Conservation (phyloP, 2,329 filamentous ascomycete genomes). For the Fusarium sarcochroum region DNA sequence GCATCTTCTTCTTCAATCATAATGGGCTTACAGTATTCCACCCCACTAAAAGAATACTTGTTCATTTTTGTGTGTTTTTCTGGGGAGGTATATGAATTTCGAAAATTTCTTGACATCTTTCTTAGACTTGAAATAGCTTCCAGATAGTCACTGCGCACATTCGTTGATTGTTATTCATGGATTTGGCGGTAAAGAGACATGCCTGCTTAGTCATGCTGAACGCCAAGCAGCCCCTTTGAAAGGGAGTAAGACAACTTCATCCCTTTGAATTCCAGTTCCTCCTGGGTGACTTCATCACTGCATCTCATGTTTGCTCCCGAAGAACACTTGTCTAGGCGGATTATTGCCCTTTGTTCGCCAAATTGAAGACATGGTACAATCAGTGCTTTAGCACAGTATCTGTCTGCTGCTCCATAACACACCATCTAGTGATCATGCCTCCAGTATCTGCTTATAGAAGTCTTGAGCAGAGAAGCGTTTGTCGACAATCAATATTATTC, state of each 20-base stretch:
- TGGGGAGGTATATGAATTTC: no score
- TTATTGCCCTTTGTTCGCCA: slow-evolving; percentile 2
- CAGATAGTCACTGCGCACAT: neutral
- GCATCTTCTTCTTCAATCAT: no score
- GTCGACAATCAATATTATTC: neutral
- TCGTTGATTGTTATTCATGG: neutral
- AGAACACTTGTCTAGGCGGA: neutral
- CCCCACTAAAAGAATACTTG: no score
- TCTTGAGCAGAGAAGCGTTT: slow-evolving; percentile 20
- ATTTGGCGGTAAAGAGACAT: neutral
- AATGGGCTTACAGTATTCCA: no score
- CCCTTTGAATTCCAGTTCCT: slow-evolving; percentile 47
- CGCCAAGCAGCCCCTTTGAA: slow-evolving; percentile 34
- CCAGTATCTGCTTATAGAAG: slow-evolving; percentile 7
- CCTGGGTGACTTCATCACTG: slow-evolving; percentile 31
- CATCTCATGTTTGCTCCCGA: slow-evolving; percentile 9
- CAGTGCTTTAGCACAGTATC: neutral
- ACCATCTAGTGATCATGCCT: neutral
- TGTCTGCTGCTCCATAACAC: neutral
- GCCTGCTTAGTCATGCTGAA: slow-evolving; percentile 42
- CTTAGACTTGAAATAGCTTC: neutral
- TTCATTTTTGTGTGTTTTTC: no score
- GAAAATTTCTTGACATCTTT: no score
- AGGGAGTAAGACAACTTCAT: slow-evolving; percentile 43
- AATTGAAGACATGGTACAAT: slow-evolving; percentile 4